These are phyloP conservation scores for Diaporthe humulicola DNA, from an alignment of 2,329 filamentous ascomycete genomes.

Conservation along the genomic window DNA sequence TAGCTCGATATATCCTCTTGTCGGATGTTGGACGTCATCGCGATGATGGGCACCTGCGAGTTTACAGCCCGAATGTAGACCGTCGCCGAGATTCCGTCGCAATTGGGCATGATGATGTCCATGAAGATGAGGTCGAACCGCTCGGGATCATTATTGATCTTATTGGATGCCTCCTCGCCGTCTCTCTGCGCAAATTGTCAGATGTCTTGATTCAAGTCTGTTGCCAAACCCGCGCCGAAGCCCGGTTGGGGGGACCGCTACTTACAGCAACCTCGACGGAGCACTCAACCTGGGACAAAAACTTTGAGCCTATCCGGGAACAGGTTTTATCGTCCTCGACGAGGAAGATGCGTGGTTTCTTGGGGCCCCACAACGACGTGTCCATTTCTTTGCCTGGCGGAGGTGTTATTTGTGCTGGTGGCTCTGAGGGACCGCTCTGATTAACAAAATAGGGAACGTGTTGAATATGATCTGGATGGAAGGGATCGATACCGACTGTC, in stretches of 20 bases:
- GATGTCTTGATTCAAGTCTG: background rate
- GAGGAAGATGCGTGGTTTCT: conserved; percentile 84
- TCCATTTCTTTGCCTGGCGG: conserved; percentile 50
- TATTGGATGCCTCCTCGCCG: conserved; percentile 91
- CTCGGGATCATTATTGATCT: conserved; percentile 70
- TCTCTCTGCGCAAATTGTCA: conserved; percentile 71
- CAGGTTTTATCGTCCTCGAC: conserved; percentile 86
- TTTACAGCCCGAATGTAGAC: conserved; percentile 92
- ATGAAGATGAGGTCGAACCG: conserved; percentile 81
- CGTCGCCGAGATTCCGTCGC: conserved; percentile 95
- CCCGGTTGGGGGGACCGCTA: background rate
- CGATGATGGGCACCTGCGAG: conserved; percentile 87
- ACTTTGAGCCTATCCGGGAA: conserved; percentile 76
- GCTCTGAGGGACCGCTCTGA: conserved; percentile 68
- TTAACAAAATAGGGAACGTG: conserved; percentile 91
- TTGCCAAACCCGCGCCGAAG: conserved; percentile 38
- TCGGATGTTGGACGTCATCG: conserved; percentile 98
- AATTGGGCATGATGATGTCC: conserved; percentile 97
- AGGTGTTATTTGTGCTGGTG: conserved; percentile 54
- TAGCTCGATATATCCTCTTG: conserved; percentile 98
- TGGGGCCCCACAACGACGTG: conserved; percentile 68
- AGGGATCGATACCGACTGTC: conserved; percentile 92
- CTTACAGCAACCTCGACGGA: conserved; percentile 77
- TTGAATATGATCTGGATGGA: conserved; percentile 93
- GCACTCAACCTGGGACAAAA: conserved; percentile 75